These are phyloP conservation scores for Coemansia guatemalensis DNA, from an alignment of 192 early-diverging fungal genomes.

Conservation along the genomic window DNA sequence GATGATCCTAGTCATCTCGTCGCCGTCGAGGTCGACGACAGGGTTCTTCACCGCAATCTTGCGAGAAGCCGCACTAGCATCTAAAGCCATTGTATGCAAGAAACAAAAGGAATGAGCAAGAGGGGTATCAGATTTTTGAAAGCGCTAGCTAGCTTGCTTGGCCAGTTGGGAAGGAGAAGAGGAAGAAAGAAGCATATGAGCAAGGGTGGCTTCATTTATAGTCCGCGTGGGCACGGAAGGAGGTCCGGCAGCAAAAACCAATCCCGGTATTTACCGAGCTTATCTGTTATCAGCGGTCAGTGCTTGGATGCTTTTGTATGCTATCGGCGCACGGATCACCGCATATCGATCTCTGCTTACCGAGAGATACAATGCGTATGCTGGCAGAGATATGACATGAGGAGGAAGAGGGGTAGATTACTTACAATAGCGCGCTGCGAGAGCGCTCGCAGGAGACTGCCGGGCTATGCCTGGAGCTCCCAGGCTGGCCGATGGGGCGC, in stretches of 20 bases:
- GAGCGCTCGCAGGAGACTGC: no score
- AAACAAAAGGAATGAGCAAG: constrained; percentile 3
- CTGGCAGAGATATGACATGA: no score
- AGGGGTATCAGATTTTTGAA: background rate
- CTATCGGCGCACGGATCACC: no score
- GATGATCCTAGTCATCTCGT: constrained; percentile 99
- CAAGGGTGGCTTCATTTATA: no score
- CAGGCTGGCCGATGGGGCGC: constrained; percentile 17
- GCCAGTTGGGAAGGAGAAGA: background rate
- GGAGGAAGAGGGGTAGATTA: constrained; percentile 5
- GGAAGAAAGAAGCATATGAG: background rate
- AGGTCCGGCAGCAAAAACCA: no score
- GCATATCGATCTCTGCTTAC: no score
- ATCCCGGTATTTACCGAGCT: no score
- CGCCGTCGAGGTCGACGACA: constrained; percentile 87
- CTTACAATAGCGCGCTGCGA: constrained; percentile 25
- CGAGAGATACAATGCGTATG: background rate
- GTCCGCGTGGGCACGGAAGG: no score
- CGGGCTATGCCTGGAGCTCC: background rate
- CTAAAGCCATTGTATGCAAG: constrained; percentile 39
- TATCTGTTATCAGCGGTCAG: no score
- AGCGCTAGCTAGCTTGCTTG: no score
- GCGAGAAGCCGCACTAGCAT: constrained; percentile 34
- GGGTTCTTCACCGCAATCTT: constrained; percentile 83
- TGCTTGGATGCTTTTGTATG: no score